Evolutionary conservation across 2,329 filamentous ascomycete species (phyloP).

Genomic region (Pseudopithomyces maydicus): DNA sequence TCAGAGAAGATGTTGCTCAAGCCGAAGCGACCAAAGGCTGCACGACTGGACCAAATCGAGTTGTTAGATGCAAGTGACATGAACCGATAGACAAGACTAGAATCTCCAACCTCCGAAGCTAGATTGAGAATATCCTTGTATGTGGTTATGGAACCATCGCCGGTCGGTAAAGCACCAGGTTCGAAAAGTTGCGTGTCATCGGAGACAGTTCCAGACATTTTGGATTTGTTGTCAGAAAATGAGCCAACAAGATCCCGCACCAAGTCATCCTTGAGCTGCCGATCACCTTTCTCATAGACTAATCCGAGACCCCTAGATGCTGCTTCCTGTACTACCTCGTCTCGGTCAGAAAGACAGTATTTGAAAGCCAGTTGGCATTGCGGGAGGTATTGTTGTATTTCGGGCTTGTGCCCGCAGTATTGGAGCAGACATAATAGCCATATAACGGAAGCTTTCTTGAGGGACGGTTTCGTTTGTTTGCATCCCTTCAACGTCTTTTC

Average conservation of each 20-base stretch:
- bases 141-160: conserved; percentile 88
- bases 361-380: conserved; percentile 88
- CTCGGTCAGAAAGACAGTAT: conserved; percentile 81
- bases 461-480: conserved; percentile 82
- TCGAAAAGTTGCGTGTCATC: conserved; percentile 94
- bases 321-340: conserved; percentile 94
- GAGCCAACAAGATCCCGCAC: conserved; percentile 86
- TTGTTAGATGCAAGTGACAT: conserved; percentile 97
- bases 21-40: conserved; percentile 92
- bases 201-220: conserved; percentile 77
- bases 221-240: conserved; percentile 76
- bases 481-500: conserved; percentile 78
- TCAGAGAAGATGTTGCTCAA: conserved; percentile 90
- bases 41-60: conserved; percentile 95
- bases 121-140: conserved; percentile 97
- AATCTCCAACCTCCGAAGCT: conserved; percentile 95
- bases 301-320: conserved; percentile 88
- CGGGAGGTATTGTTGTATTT: conserved; percentile 75
- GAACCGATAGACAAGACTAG: conserved; percentile 95
- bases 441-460: conserved; percentile 90
- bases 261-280: conserved; percentile 77
- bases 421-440: conserved; percentile 94
- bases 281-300: conserved; percentile 91
- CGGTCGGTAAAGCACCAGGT: conserved; percentile 84
- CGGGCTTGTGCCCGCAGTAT: conserved; percentile 78